phyloP scores from a whole-genome alignment of 345 rosid species.

The Gossypium mustelinum region DNA sequence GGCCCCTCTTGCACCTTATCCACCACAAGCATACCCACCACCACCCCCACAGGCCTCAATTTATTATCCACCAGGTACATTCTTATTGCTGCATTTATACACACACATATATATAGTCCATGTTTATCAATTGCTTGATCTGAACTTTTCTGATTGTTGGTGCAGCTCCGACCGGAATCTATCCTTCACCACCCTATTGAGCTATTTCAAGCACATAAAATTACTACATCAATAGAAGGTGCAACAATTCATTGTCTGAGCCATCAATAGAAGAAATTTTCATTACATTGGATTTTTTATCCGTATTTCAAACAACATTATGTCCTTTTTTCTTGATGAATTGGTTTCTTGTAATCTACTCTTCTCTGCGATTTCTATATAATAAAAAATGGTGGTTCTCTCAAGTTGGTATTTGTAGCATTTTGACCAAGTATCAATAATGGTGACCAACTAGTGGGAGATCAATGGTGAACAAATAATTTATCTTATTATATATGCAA shows the following conservation, averaged over 20 bases:
- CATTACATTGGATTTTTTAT: background rate
- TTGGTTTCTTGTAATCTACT: background rate
- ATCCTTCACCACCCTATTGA: conserved; percentile 14
- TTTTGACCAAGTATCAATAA: too few species aligned
- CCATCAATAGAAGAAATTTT: background rate
- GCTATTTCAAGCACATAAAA: background rate
- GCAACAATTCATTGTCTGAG: background rate
- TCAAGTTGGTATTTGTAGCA: background rate
- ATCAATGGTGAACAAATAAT: too few species aligned
- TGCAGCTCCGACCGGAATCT: conserved; percentile 6
- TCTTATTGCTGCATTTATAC: background rate
- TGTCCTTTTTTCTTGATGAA: background rate
- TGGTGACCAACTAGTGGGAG: too few species aligned
- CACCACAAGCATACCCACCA: conserved; percentile 25
- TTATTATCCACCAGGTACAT: conserved; percentile 37
- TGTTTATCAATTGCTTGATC: background rate
- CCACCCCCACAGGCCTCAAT: conserved; percentile 18
- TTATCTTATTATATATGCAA: too few species aligned
- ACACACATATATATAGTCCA: background rate
- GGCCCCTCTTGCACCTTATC: conserved; percentile 14
- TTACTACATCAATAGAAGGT: background rate
- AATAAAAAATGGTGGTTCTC: background rate
- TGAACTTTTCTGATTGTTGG: conserved; percentile 2
- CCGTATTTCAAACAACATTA: background rate
- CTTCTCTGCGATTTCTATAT: background rate